Evolutionary conservation across 441 rosid genomes (phyloP).

Genomic region (Mallotus repandus): DNA sequence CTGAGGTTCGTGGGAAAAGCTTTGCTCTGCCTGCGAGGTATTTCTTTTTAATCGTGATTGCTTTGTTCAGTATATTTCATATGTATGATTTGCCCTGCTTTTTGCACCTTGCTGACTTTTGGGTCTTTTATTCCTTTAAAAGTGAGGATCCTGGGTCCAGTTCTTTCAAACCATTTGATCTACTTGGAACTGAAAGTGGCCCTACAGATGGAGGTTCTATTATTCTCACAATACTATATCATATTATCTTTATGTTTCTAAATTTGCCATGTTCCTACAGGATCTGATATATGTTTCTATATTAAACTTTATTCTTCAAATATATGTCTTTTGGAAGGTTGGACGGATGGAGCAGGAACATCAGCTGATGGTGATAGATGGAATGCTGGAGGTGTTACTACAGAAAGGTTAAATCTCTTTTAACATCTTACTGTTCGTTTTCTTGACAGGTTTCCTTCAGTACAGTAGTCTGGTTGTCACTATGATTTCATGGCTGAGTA

Average conservation of each 20-base stretch:
- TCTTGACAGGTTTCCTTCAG: slow-evolving; percentile 1
- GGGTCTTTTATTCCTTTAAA: slow-evolving; percentile 26
- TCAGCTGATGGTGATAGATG: slow-evolving; percentile 57
- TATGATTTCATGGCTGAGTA: background rate
- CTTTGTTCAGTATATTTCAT: slow-evolving; percentile 17
- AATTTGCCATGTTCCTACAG: slow-evolving; percentile 18
- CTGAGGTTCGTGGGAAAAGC: slow-evolving; percentile 77
- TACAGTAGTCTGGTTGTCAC: background rate
- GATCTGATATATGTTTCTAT: slow-evolving; percentile 11
- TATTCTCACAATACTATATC: slow-evolving; percentile 4
- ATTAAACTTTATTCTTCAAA: background rate
- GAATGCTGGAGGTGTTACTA: slow-evolving; percentile 55
- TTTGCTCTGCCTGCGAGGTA: slow-evolving; percentile 50
- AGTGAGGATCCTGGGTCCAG: slow-evolving; percentile 65
- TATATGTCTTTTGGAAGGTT: slow-evolving; percentile 41
- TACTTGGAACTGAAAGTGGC: slow-evolving; percentile 61
- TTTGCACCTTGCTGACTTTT: slow-evolving; percentile 27
- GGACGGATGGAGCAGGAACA: slow-evolving; percentile 59
- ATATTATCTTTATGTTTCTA: background rate
- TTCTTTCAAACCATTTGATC: slow-evolving; percentile 65
- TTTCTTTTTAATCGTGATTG: slow-evolving; percentile 15
- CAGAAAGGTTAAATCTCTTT: slow-evolving; percentile 44
- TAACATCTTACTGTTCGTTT: slow-evolving; percentile 5
- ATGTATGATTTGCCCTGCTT: slow-evolving; percentile 16
- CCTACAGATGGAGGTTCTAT: slow-evolving; percentile 56